Evolutionary conservation across 768 basidiomycete genomes (phyloP).

Genomic region (Coprinopsis sp.): DNA sequence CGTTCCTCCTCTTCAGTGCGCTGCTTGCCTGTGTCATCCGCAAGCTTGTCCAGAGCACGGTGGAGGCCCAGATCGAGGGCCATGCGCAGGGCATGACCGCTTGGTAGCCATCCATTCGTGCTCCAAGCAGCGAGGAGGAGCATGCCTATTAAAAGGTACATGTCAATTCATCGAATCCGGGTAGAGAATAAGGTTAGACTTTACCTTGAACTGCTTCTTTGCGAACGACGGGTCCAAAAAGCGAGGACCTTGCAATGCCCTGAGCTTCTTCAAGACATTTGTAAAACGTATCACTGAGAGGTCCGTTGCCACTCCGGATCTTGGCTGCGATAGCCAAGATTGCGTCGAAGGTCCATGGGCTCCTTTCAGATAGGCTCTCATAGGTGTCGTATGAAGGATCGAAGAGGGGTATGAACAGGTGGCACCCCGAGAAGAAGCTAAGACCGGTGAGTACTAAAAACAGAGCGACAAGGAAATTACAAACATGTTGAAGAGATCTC

Average conservation of each 20-base stretch:
- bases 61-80: constrained; percentile 91
- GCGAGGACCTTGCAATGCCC: constrained; percentile 87
- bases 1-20: constrained; percentile 80
- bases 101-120: constrained; percentile 91
- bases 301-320: constrained; percentile 86
- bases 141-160: constrained; percentile 63
- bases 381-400: constrained; percentile 91
- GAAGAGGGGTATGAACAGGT: constrained; percentile 94
- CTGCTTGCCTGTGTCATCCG: constrained; percentile 65
- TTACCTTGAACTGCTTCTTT: constrained; percentile 93
- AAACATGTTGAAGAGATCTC: constrained; percentile 91
- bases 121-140: constrained; percentile 89
- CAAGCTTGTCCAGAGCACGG: constrained; percentile 86
- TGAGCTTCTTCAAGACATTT: constrained; percentile 92
- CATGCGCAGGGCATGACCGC: constrained; percentile 96
- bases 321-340: constrained; percentile 90
- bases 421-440: constrained; percentile 95
- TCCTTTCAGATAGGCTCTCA: constrained; percentile 86
- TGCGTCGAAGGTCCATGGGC: constrained; percentile 94
- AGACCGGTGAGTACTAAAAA: constrained; percentile 30
- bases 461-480: constrained; percentile 24
- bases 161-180: constrained; percentile 12
- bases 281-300: constrained; percentile 81
- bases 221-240: constrained; percentile 90
- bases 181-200: constrained; percentile 18